Percentiles rank a stretch among this genome's conserved stretches.
Evolutionary conservation across 2,329 filamentous ascomycete species (phyloP).

Genomic region (Incumbomyces delicatus): DNA sequence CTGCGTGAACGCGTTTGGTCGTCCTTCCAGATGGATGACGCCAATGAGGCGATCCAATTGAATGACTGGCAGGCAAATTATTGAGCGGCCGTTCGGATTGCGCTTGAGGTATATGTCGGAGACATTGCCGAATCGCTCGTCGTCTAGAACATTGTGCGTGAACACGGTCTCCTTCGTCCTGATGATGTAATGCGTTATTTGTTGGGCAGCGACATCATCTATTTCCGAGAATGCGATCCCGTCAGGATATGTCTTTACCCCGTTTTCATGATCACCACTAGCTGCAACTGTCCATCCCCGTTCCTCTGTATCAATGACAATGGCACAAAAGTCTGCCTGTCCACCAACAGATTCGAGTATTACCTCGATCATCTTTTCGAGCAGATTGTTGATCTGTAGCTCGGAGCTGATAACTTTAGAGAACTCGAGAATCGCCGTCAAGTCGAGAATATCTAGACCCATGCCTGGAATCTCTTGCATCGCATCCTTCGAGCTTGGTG

Average conservation of each 20-base stretch:
- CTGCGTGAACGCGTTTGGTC: slow-evolving; percentile 55
- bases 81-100: slow-evolving; percentile 48
- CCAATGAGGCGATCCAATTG: slow-evolving; percentile 52
- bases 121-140: slow-evolving; percentile 56
- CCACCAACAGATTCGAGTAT: slow-evolving; percentile 54
- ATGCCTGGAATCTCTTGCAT: slow-evolving; percentile 19
- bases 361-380: slow-evolving; percentile 55
- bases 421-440: slow-evolving; percentile 54
- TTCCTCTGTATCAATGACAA: slow-evolving; percentile 51
- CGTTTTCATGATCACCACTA: slow-evolving; percentile 48
- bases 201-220: slow-evolving; percentile 50
- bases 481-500: slow-evolving; percentile 1
- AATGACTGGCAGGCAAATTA: slow-evolving; percentile 54
- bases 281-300: slow-evolving; percentile 52
- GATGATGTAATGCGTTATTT: slow-evolving; percentile 53
- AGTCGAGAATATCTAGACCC: slow-evolving; percentile 53
- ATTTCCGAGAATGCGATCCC: slow-evolving; percentile 48
- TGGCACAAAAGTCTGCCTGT: slow-evolving; percentile 47
- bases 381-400: slow-evolving; percentile 51
- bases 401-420: slow-evolving; percentile 57
- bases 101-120: slow-evolving; percentile 45
- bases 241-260: slow-evolving; percentile 43
- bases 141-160: slow-evolving; percentile 53
- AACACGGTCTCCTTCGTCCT: slow-evolving; percentile 56
- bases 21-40: slow-evolving; percentile 52